These are phyloP conservation scores for Pseudogymnoascus destructans DNA, from an alignment of 2,329 filamentous ascomycete species.

Conservation along the genomic window DNA sequence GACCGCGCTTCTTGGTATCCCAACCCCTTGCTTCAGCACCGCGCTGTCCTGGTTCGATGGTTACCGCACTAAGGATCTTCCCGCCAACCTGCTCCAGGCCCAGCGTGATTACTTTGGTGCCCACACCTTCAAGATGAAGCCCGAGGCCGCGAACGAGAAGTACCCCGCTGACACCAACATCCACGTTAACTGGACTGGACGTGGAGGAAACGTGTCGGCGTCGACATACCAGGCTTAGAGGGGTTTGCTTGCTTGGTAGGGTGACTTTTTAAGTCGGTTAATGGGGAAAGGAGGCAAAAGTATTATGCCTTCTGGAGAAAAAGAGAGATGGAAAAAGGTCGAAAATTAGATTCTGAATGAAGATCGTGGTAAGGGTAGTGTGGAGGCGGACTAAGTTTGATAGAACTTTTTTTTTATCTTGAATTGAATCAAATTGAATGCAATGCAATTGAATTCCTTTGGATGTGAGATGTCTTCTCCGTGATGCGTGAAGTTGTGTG, in stretches of 20 bases:
- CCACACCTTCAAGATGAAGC: constrained; percentile 82
- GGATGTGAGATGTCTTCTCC: no score
- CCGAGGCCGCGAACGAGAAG: constrained; percentile 60
- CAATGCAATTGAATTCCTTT: no score
- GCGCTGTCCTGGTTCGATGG: constrained; percentile 98
- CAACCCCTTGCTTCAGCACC: constrained; percentile 90
- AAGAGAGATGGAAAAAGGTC: no score
- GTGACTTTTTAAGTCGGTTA: no score
- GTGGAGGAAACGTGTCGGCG: constrained; percentile 92
- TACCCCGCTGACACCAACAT: constrained; percentile 79
- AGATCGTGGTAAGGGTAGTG: no score
- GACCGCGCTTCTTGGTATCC: constrained; percentile 86
- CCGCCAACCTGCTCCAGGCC: constrained; percentile 95
- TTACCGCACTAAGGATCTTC: constrained; percentile 92
- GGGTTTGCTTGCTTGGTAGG: not conserved
- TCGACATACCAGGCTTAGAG: constrained; percentile 92
- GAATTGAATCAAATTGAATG: no score
- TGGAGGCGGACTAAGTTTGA: no score
- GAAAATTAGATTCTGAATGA: no score
- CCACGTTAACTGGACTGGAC: constrained; percentile 99
- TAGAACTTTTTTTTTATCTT: no score
- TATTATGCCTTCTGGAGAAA: no score
- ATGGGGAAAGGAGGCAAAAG: no score
- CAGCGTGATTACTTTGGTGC: constrained; percentile 99
- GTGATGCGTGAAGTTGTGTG: no score